Evolutionary conservation across 176 grass and related monocot genomes (phyloP), one percentile per base, ranked within the genome.

Genomic region (Oryza rufipogon): DNA sequence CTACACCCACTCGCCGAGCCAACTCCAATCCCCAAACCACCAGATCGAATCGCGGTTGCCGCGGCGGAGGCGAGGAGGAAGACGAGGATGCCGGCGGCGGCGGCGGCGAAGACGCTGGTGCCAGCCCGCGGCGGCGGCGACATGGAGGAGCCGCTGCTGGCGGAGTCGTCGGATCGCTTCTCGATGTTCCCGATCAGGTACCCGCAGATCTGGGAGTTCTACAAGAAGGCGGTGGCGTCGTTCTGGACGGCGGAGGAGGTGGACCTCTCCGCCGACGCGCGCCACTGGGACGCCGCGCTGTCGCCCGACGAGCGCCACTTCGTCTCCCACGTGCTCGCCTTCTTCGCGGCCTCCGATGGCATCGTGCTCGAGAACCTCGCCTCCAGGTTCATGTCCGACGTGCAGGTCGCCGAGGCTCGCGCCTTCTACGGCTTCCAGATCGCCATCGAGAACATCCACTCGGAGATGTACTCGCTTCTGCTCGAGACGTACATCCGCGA

Each of bases 401-500:
- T 98, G 1, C 96, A 95, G 80, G 84, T 95, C 16, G 87, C 93
- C 15, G 96, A 98, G 89, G 91, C 93, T 0, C 89, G 93, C 0
- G 96, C 93, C 39, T 98, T 98, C 77, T 98, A 98, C 76, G 96
- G 93, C 5, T 98, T 98, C 76, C 96, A 94, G 83, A 95, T 98
- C 52, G 96, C 96, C 76, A 95, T 98, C 64, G 96, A 98, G 85
- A 98, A 95, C 84, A 98, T 98, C 83, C 96, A 98, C 85, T 98
- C 96, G 3, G 96, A 98, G 87, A 98, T 92, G 73, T 98, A 98
- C 74, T 95, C 93, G 4, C 91, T 95, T 9, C 83, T 95, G 60
- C 83, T 98, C 5, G 96, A 98, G 67, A 93, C 93, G 15, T 98
- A 95, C 73, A 89, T 98, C 83, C 92, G 89, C 58, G 91, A 98